phyloP scores from a whole-genome alignment of 2,329 filamentous ascomycete species.

The Sporothrix pallida region DNA sequence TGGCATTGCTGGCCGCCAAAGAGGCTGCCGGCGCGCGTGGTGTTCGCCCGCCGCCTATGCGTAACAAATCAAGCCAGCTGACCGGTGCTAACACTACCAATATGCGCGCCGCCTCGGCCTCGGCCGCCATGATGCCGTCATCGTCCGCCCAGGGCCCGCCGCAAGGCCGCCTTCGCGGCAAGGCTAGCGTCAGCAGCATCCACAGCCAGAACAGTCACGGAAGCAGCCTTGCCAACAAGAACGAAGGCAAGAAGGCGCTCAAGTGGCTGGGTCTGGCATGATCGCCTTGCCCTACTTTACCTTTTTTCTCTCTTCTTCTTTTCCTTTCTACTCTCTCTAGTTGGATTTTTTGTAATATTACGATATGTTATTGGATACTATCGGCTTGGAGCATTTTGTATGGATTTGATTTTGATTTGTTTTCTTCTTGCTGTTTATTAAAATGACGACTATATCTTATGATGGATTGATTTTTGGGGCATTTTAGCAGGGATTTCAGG shows the following conservation, averaged over 20 bases:
- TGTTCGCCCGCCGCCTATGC: background rate
- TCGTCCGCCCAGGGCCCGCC: background rate
- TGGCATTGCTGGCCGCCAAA: conserved; percentile 28
- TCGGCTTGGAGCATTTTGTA: background rate
- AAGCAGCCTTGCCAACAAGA: conserved; percentile 38
- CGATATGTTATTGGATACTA: conserved; percentile 1
- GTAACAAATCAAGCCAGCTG: conserved; percentile 26
- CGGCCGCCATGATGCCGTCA: background rate
- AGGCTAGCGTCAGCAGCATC: conserved; percentile 26
- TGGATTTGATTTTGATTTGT: background rate
- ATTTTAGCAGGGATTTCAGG: background rate
- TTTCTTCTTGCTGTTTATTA: background rate
- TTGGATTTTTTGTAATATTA: background rate
- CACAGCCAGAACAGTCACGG: conserved; percentile 26
- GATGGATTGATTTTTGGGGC: background rate
- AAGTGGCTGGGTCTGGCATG: conserved; percentile 59
- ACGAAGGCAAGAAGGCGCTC: conserved; percentile 53
- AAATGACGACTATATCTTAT: background rate
- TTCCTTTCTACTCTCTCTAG: conserved; percentile 3
- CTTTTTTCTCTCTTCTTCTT: background rate
- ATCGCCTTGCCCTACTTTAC: background rate
- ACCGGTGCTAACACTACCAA: conserved; percentile 31
- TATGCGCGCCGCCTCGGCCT: background rate
- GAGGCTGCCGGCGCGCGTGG: conserved; percentile 34
- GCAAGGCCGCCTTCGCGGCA: conserved; percentile 4